These are phyloP conservation scores for Exophiala alcalophila DNA, from an alignment of 2,329 filamentous ascomycete genomes.

Conservation along the genomic window DNA sequence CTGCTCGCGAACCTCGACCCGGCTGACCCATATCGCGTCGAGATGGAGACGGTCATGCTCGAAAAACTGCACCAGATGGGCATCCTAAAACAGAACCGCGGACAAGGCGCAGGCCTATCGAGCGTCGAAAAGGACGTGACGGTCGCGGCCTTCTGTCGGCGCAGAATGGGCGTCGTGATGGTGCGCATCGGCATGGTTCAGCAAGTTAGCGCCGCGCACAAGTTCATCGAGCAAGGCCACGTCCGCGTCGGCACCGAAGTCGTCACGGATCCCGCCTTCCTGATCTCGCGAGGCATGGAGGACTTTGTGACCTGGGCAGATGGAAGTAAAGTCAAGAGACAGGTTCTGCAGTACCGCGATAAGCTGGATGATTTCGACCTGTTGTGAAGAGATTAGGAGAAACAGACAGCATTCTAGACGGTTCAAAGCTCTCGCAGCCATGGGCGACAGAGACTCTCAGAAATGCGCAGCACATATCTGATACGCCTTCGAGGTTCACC, in stretches of 20 bases:
- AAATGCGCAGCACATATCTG: no score
- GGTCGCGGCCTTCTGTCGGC: constrained; percentile 80
- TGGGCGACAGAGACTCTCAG: no score
- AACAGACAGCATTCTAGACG: no score
- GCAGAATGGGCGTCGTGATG: constrained; percentile 86
- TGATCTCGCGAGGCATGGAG: constrained; percentile 86
- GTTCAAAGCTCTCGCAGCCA: no score
- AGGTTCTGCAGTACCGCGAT: constrained; percentile 91
- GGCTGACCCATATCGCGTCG: constrained; percentile 70
- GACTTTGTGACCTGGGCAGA: constrained; percentile 97
- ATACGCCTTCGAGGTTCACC: no score
- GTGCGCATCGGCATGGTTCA: constrained; percentile 87
- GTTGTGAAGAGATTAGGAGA: constrained; percentile 51
- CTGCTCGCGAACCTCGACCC: constrained; percentile 77
- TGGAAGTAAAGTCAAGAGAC: constrained; percentile 94
- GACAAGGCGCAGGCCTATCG: constrained; percentile 67
- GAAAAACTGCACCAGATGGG: constrained; percentile 94
- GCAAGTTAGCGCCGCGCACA: constrained; percentile 69
- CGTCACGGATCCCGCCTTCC: constrained; percentile 81
- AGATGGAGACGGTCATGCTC: constrained; percentile 82
- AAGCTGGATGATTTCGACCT: constrained; percentile 95
- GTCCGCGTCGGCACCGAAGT: constrained; percentile 88
- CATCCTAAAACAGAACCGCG: constrained; percentile 69
- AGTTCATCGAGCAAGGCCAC: constrained; percentile 88
- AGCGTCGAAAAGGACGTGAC: constrained; percentile 82